Evolutionary conservation across 345 rosid species (phyloP), one percentile per base, ranked within the genome.

Genomic region (Theobroma cacao): DNA sequence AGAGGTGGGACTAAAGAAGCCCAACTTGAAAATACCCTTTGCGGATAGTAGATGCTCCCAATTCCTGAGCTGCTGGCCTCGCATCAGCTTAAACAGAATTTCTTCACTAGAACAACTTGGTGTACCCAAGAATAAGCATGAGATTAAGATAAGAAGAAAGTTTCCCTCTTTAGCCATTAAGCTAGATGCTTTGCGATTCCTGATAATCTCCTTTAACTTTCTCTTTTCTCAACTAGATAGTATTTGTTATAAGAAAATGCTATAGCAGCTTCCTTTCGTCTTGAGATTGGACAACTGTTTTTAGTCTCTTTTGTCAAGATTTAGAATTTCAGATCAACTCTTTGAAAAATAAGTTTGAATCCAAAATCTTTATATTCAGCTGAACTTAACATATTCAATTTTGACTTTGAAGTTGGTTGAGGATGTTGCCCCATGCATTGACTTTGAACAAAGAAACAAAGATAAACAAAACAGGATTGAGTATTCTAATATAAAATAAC

Each of bases 21-120:
- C 93, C 17, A 90, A 81, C 85, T 75, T 81, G 86, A 88, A 87
- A 60, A 77, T 76, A 7, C 83, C 88, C 33, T 69, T 75, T 1
- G 85, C 74, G 4, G 95, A 88, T 66, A 73, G 40, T 50, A 91
- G 82, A 75, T 87, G 89, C 82, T 91, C 93, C 91, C 90, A 86
- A 41, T 90, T 90, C 34, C 81, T 86, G 61, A 91, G 88, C 81
- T 66, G 86, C 62, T 87, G 86, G 15, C 91, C 92, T 20, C 84
- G 90, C 77, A 73, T 82, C 64, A 89, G 76, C 17, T 72, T 82
- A 36, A 13, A 15, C 7, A 74, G 77, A 4, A 80, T 74, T 69
- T 82, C 78, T 53, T 82, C 80, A 48, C 55, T 75, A 63, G 77
- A 55, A 53, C 43, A 58, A 31, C 28, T 15, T 12, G 5, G 74